Evolutionary conservation across 2,329 filamentous ascomycete species (phyloP).

Genomic region (Ophiosphaerella herpotricha): DNA sequence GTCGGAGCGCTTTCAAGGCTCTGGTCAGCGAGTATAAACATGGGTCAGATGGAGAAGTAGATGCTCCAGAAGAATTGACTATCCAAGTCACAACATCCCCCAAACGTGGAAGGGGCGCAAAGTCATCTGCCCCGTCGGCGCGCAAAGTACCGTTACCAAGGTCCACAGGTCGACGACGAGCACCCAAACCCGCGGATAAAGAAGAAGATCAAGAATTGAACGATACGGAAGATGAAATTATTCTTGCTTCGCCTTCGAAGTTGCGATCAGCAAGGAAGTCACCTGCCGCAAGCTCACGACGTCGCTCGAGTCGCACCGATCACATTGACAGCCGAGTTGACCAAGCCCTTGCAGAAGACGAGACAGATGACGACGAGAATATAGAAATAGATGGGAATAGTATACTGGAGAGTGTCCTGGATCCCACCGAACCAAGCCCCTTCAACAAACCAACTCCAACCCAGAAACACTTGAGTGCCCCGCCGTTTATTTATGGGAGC

Average conservation of each 20-base stretch:
- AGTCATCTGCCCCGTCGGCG: constrained; percentile 15
- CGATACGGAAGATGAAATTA: constrained; percentile 12
- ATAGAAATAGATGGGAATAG: constrained; percentile 35
- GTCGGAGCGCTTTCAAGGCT: constrained; percentile 13
- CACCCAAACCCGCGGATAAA: not conserved
- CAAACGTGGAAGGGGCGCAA: constrained; percentile 11
- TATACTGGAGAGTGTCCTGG: constrained; percentile 34
- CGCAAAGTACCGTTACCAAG: constrained; percentile 17
- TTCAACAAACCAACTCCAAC: constrained; percentile 39
- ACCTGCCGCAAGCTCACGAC: constrained; percentile 17
- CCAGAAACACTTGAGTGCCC: constrained; percentile 23
- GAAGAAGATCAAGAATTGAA: constrained; percentile 2
- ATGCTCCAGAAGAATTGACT: constrained; percentile 24
- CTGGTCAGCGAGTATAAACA: constrained; percentile 15
- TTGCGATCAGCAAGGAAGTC: too few relatives aligned
- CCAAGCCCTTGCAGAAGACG: too few relatives aligned
- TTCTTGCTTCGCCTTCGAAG: constrained; percentile 18
- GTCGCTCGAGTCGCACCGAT: constrained; percentile 33
- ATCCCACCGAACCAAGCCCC: constrained; percentile 43
- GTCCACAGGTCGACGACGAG: constrained; percentile 11
- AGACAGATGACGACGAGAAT: constrained; percentile 13
- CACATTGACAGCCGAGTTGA: constrained; percentile 19
- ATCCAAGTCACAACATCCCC: constrained; percentile 15
- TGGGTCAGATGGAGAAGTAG: constrained; percentile 11
- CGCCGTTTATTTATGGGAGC: constrained; percentile 19